Percentiles rank a stretch among this genome's conserved stretches.
Evolutionary conservation across 345 rosid species (phyloP).

Genomic region (Acer campestre): DNA sequence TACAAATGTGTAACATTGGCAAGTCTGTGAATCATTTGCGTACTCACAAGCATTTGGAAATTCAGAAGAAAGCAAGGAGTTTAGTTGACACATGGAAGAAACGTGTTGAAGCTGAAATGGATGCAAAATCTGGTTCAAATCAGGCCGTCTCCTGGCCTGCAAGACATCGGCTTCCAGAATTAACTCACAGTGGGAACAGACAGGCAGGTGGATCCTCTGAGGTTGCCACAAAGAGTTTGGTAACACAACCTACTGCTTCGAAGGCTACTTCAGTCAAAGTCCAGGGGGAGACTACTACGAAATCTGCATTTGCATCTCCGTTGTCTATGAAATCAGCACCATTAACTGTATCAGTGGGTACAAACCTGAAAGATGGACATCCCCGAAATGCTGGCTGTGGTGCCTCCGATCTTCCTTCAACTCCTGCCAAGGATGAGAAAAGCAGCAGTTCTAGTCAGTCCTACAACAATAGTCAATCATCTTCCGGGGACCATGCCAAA

Average conservation of each 20-base stretch:
- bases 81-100: conserved; percentile 97
- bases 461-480: conserved; percentile 74
- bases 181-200: conserved; percentile 54
- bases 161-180: conserved; percentile 65
- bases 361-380: conserved; percentile 58
- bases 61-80: conserved; percentile 86
- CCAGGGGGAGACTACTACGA: conserved; percentile 52
- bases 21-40: conserved; percentile 91
- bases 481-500: conserved; percentile 68
- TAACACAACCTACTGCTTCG: conserved; percentile 56
- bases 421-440: conserved; percentile 61
- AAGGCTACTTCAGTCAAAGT: conserved; percentile 59
- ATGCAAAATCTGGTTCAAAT: conserved; percentile 67
- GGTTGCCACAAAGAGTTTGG: conserved; percentile 58
- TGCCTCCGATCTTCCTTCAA: conserved; percentile 42
- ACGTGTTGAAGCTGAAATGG: conserved; percentile 96
- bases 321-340: conserved; percentile 53
- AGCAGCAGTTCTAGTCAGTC: conserved; percentile 88
- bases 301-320: conserved; percentile 56
- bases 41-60: conserved; percentile 74
- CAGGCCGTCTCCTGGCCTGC: conserved; percentile 68
- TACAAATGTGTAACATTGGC: conserved; percentile 87
- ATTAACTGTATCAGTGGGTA: conserved; percentile 42
- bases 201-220: conserved; percentile 62
- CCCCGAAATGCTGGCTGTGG: conserved; percentile 44